phyloP scores from a whole-genome alignment of 371 early-diverging fungal species.

The Rhizopus sp. region DNA sequence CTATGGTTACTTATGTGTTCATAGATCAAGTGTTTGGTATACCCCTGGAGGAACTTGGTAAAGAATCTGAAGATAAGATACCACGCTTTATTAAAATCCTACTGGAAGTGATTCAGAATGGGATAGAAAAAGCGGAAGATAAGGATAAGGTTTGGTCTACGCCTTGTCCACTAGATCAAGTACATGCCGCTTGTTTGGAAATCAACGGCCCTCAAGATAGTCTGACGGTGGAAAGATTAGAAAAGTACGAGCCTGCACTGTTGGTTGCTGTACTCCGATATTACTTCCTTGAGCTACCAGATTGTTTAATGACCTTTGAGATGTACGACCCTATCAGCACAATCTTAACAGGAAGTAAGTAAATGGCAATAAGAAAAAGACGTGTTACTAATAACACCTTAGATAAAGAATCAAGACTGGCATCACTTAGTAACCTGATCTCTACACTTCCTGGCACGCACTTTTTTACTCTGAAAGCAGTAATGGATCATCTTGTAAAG shows the following conservation, averaged over 20 bases:
- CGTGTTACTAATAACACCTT: not conserved
- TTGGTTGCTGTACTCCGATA: constrained; percentile 68
- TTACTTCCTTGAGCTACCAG: constrained; percentile 73
- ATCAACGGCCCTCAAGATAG: constrained; percentile 57
- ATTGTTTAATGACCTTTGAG: constrained; percentile 67
- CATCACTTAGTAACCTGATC: constrained; percentile 59
- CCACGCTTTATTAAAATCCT: constrained; percentile 59
- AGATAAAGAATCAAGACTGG: constrained; percentile 39
- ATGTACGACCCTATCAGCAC: constrained; percentile 74
- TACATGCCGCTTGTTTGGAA: constrained; percentile 66
- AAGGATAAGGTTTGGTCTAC: constrained; percentile 62
- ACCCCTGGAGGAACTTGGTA: constrained; percentile 67
- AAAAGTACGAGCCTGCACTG: constrained; percentile 56
- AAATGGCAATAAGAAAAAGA: not conserved
- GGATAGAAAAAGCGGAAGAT: constrained; percentile 19
- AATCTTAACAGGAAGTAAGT: constrained; percentile 59
- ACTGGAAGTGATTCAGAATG: constrained; percentile 33
- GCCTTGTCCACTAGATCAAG: constrained; percentile 54
- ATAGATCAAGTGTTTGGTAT: constrained; percentile 79
- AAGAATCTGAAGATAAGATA: constrained; percentile 55
- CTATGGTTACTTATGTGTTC: not conserved
- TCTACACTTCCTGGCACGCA: constrained; percentile 56
- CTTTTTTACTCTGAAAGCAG: constrained; percentile 52
- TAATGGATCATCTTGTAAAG: constrained; percentile 47
- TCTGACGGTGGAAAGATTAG: constrained; percentile 55